phyloP scores from a whole-genome alignment of 192 early-diverging fungal species.

The Rhizoclosmatium sp. region DNA sequence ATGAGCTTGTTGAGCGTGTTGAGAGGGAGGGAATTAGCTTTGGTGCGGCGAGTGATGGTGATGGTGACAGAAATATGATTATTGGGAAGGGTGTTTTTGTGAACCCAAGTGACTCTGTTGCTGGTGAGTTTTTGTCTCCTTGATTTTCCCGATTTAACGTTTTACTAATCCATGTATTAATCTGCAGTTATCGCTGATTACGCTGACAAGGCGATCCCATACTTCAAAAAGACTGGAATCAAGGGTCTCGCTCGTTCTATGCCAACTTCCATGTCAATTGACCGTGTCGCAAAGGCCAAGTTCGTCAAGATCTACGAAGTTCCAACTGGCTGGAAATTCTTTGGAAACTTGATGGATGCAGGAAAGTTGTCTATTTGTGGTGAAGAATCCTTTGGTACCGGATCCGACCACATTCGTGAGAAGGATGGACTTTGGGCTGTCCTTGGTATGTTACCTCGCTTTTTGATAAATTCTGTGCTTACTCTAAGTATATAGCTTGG shows the following conservation, averaged over 20 bases:
- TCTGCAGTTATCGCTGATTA: slow-evolving; percentile 84
- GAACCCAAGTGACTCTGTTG: slow-evolving; percentile 96
- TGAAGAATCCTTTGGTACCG: slow-evolving; percentile 98
- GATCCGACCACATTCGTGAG: slow-evolving; percentile 97
- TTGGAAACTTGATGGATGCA: slow-evolving; percentile 99
- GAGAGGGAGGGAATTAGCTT: slow-evolving; percentile 80
- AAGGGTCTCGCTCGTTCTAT: slow-evolving; percentile 91
- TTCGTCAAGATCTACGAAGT: slow-evolving; percentile 84
- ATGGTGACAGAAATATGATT: slow-evolving; percentile 97
- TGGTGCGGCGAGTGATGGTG: slow-evolving; percentile 95
- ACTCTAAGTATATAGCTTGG: slow-evolving; percentile 71
- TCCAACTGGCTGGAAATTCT: slow-evolving; percentile 92
- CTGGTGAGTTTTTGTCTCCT: slow-evolving; percentile 48
- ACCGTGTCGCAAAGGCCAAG: slow-evolving; percentile 85
- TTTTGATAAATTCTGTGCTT: neutral
- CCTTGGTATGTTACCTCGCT: slow-evolving; percentile 59
- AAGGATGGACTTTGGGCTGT: slow-evolving; percentile 99
- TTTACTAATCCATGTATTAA: neutral
- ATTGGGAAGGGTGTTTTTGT: slow-evolving; percentile 94
- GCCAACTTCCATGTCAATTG: slow-evolving; percentile 94
- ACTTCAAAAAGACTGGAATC: slow-evolving; percentile 85
- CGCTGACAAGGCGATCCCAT: slow-evolving; percentile 86
- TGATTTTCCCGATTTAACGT: neutral
- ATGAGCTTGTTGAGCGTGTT: slow-evolving; percentile 90
- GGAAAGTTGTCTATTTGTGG: slow-evolving; percentile 93